Evolutionary conservation across 306 rosid genomes (phyloP).

Genomic region (Vigna radiata): DNA sequence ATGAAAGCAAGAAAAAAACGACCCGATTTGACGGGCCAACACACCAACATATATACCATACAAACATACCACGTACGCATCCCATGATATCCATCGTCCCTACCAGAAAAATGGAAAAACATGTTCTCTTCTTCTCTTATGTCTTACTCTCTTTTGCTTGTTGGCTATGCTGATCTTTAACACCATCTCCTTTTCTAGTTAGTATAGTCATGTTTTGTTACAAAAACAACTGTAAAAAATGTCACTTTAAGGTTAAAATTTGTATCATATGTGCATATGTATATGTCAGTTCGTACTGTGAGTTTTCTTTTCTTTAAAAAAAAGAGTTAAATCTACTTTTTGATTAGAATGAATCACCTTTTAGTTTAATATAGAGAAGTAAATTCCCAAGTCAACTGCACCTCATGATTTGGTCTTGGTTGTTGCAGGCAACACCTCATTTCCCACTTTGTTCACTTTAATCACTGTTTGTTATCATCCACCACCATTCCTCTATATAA

Average conservation of each 20-base stretch:
- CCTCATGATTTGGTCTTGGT: slow-evolving; percentile 94
- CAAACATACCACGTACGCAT: slow-evolving; percentile 5
- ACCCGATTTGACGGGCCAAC: slow-evolving; percentile 96
- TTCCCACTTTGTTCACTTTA: slow-evolving; percentile 60
- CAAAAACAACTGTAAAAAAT: too few species aligned
- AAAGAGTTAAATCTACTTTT: not conserved
- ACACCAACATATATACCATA: slow-evolving; percentile 46
- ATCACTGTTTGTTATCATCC: slow-evolving; percentile 12
- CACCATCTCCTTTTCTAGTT: too few species aligned
- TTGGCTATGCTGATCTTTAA: too few species aligned
- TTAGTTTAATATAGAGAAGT: slow-evolving; percentile 32
- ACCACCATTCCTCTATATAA: slow-evolving; percentile 51
- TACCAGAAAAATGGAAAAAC: not conserved
- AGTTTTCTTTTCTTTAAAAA: not conserved
- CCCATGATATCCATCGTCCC: slow-evolving; percentile 30
- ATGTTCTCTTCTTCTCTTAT: too few species aligned
- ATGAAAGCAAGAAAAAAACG: slow-evolving; percentile 84
- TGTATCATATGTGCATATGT: not conserved
- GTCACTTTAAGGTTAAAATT: too few species aligned
- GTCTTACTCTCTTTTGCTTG: too few species aligned
- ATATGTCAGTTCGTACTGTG: not conserved
- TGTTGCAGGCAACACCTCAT: slow-evolving; percentile 81
- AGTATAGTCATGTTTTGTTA: too few species aligned
- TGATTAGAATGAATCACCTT: slow-evolving; percentile 27
- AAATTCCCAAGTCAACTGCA: slow-evolving; percentile 86